phyloP scores from a whole-genome alignment of 306 rosid genomes.

The Glycyrrhiza uralensis region DNA sequence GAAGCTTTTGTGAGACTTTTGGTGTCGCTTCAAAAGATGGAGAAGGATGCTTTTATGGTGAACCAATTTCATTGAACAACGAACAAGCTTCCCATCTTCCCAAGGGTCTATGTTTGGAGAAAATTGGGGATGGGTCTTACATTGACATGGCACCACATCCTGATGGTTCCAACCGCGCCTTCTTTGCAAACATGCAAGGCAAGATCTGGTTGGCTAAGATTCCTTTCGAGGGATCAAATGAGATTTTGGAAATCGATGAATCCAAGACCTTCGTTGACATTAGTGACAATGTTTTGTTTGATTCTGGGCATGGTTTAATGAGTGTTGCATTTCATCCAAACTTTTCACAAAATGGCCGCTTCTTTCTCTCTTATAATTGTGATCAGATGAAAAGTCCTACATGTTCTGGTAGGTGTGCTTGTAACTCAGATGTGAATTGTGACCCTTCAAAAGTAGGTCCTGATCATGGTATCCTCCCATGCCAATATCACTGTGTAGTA shows the following conservation, averaged over 20 bases:
- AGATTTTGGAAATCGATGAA: slow-evolving; percentile 20
- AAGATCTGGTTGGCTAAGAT: slow-evolving; percentile 42
- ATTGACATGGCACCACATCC: slow-evolving; percentile 47
- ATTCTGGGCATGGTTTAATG: slow-evolving; percentile 30
- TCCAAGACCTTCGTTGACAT: slow-evolving; percentile 39
- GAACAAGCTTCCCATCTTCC: slow-evolving; percentile 18
- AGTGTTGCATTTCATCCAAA: slow-evolving; percentile 54
- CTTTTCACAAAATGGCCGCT: slow-evolving; percentile 32
- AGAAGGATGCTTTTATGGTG: slow-evolving; percentile 15
- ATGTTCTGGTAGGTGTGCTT: slow-evolving; percentile 54
- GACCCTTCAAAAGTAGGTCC: slow-evolving; percentile 35
- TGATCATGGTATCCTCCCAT: slow-evolving; percentile 31
- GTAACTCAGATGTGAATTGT: slow-evolving; percentile 35
- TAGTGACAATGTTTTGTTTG: slow-evolving; percentile 26
- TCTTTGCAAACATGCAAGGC: slow-evolving; percentile 27
- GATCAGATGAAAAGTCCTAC: slow-evolving; percentile 30
- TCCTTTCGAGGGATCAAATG: slow-evolving; percentile 33
- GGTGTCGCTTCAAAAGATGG: slow-evolving; percentile 14
- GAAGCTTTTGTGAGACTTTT: slow-evolving; percentile 29
- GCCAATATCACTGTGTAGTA: slow-evolving; percentile 38
- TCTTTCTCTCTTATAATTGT: slow-evolving; percentile 39
- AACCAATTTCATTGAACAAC: slow-evolving; percentile 5
- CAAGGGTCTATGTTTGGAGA: slow-evolving; percentile 43
- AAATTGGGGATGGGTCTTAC: slow-evolving; percentile 38
- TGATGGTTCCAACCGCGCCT: slow-evolving; percentile 42